Base-by-base conservation (phyloP, 1,284 basidiomycete species). In the Sutorius eximius region DNA sequence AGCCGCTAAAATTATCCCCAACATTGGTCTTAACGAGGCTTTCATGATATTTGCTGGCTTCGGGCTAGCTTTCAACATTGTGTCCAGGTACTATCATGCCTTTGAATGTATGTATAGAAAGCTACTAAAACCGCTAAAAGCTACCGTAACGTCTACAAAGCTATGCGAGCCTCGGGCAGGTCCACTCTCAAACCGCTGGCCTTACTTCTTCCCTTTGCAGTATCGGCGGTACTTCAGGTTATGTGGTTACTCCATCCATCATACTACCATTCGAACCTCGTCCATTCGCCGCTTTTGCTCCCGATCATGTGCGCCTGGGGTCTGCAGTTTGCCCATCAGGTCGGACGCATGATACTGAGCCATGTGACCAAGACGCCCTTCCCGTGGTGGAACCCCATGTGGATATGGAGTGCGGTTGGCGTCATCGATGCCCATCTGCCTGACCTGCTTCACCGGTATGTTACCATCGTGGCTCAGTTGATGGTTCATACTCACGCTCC, bases 281-380 rank as follows among this genome's bases (percentile, higher is more conserved):
- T 88, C 48, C 71, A 83, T 62, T 85, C 84, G 1, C 74, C 85
- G 2, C 78, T 89, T 20, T 87, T 98, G 65, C 74, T 98, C 6
- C 93, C 95, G 1, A 96, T 96, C 78, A 72, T 95, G 18, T 86
- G 85, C 60, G 88, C 89, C 43, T 98, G 95, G 94, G 96, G 93
- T 22, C 73, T 93, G 47, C 86, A 89, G 65, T 93, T 93, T 61
- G 86, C 89, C 20, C 88, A 93, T 70, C 86, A 89, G 66, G 95
- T 98, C 43, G 93, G 93, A 36, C 79, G 91, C 61, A 90, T 98
- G 75, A 98, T 98, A 68, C 76, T 98, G 34, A 93, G 95, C 0
- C 96, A 99, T 72, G 86, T 98, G 40, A 95, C 94, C 49, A 86
- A 85, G 60, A 80, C 82, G 38, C 77, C 85, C 7, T 97, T 98